Percentiles rank a stretch among this genome's conserved stretches.
phyloP scores from a whole-genome alignment of 176 grass and related monocot genomes.

The Avena eriantha region DNA sequence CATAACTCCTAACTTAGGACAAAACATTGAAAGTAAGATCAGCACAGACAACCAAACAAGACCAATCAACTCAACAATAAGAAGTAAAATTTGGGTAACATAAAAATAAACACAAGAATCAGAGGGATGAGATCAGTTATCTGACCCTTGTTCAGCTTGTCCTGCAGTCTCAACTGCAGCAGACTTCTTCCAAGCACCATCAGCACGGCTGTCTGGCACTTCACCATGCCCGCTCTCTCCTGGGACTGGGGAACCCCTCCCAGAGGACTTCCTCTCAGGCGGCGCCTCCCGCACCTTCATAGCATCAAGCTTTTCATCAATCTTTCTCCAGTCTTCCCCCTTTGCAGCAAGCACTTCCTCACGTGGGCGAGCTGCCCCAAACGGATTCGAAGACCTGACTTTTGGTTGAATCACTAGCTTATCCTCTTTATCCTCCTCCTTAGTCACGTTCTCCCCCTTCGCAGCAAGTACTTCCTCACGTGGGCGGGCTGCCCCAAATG shows the following conservation, averaged over 20 bases:
- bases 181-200: conserved; percentile 62
- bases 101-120: conserved; percentile 11
- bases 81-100: conserved; percentile 6
- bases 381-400: conserved; percentile 44
- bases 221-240: conserved; percentile 23
- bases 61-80: conserved; percentile 12
- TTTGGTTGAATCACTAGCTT: conserved; percentile 41
- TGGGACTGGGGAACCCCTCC: conserved; percentile 40
- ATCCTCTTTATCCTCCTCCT: conserved; percentile 44
- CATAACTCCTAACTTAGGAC: background rate
- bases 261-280: conserved; percentile 43
- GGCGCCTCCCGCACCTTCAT: conserved; percentile 50
- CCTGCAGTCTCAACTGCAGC: conserved; percentile 27
- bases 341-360: conserved; percentile 72
- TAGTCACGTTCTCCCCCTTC: conserved; percentile 46
- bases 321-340: conserved; percentile 62
- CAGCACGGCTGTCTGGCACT: conserved; percentile 37
- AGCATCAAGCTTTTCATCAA: conserved; percentile 69
- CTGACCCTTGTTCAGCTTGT: conserved; percentile 46
- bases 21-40: background rate
- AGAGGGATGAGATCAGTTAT: conserved; percentile 30
- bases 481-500: conserved; percentile 58
- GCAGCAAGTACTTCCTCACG: conserved; percentile 61
- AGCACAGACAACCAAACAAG: background rate
- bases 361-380: conserved; percentile 63